Conservation (phyloP, 495 filamentous ascomycete genomes). For the Xylaria bambusicola region DNA sequence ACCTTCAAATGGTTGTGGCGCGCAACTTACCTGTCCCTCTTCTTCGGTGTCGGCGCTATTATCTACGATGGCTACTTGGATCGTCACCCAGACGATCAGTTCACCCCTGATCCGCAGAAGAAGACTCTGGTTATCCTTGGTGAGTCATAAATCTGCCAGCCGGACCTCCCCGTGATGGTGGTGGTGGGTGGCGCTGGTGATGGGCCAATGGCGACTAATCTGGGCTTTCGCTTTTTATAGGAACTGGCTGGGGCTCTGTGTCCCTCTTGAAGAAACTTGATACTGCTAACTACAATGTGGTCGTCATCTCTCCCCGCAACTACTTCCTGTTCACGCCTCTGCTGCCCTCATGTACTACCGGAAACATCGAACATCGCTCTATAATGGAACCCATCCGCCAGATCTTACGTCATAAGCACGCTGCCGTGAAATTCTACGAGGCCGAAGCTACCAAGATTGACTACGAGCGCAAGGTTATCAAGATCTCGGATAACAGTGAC, state of each 20-base stretch:
- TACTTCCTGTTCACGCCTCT: conserved; percentile 99
- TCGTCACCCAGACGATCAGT: conserved; percentile 79
- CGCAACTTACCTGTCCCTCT: conserved; percentile 65
- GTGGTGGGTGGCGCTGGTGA: no score
- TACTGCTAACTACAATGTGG: conserved; percentile 96
- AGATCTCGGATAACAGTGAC: conserved; percentile 89
- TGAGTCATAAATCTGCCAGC: conserved; percentile 52
- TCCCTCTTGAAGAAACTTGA: conserved; percentile 98
- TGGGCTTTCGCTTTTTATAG: conserved; percentile 50
- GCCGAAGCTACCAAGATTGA: conserved; percentile 97
- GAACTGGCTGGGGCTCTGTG: conserved; percentile 95
- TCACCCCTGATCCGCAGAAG: conserved; percentile 80
- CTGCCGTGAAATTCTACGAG: conserved; percentile 93
- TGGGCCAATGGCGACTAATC: no score
- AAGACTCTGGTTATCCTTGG: conserved; percentile 97
- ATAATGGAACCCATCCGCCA: conserved; percentile 99
- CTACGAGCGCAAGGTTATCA: conserved; percentile 81
- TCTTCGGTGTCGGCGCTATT: conserved; percentile 68
- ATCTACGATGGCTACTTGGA: conserved; percentile 80
- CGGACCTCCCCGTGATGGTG: no score
- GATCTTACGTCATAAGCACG: conserved; percentile 90
- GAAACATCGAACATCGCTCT: conserved; percentile 95
- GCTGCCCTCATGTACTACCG: conserved; percentile 93
- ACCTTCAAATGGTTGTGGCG: conserved; percentile 65
- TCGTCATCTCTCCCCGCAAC: conserved; percentile 94